Evolutionary conservation across 768 basidiomycete species (phyloP), one percentile per base, ranked within the genome.

Genomic region (Psilocybe sp.): DNA sequence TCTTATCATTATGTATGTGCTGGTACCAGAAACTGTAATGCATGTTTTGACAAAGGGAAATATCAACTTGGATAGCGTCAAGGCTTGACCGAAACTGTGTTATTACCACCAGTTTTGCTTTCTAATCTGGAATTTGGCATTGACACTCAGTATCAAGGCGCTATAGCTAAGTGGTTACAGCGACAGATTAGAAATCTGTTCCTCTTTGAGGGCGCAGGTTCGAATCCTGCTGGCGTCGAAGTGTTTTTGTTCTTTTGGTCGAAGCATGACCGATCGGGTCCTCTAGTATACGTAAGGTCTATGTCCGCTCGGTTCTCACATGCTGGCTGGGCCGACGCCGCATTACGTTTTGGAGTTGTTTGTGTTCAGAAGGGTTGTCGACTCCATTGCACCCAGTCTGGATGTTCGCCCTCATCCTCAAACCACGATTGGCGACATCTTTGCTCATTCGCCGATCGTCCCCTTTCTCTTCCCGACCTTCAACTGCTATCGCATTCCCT

Each of bases 151-250:
- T n/a, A n/a, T n/a, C 19, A 49, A 50, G 55, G 55, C 52, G 52
- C 80, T 78, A 82, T 82, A 82, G 80, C 82, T 79, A 81, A 82
- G 81, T 83, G 82, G 82, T 84, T 84, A 84, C 80, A 80, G 82
- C 82, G 82, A 81, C 74, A 81, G 80, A 83, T 81, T 82, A 80
- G 80, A 81, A 64, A 80, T 80, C 78, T 80, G 78, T 80, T 80
- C 73, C 78, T 75, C 76, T 80, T 77, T 75, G 75, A 75, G 78
- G 72, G 80, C 80, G 80, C 72, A 80, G 80, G 80, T 81, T 79
- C 77, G 67, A 80, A 73, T 79, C 77, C 77, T 78, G 76, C 76
- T 78, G 77, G 76, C 73, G 76, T 80, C 77, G 78, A 15, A 9
- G 34, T 28, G 13, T 16, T 37, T 46, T 39, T 51, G 18, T 41